phyloP scores from a whole-genome alignment of 2,329 filamentous ascomycete species.

The Penicillium sp. region DNA sequence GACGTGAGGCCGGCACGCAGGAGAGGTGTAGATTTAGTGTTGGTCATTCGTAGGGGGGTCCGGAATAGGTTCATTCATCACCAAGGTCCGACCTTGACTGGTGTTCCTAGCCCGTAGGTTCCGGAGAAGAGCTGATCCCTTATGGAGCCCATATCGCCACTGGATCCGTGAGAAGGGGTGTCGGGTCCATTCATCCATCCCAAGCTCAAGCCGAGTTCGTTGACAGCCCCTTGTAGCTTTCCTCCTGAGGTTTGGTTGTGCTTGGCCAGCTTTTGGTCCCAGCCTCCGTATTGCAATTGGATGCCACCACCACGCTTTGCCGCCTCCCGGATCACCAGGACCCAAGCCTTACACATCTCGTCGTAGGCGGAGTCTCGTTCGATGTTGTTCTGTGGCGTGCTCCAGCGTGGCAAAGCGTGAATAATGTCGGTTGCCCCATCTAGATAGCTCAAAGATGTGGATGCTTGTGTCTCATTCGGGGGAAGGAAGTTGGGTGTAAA shows the following conservation, averaged over 20 bases:
- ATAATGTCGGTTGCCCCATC: conserved; percentile 88
- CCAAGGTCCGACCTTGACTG: conserved; percentile 58
- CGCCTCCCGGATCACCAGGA: conserved; percentile 83
- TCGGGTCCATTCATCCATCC: conserved; percentile 69
- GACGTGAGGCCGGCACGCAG: conserved; percentile 11
- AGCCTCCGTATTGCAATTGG: conserved; percentile 81
- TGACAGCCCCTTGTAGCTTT: conserved; percentile 75
- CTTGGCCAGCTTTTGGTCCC: conserved; percentile 83
- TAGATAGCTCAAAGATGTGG: conserved; percentile 79
- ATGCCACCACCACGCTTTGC: conserved; percentile 90
- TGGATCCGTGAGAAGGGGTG: conserved; percentile 29
- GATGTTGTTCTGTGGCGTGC: conserved; percentile 80
- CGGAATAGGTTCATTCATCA: conserved; percentile 32
- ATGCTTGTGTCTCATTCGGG: conserved; percentile 81
- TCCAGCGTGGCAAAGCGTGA: conserved; percentile 87
- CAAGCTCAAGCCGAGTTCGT: conserved; percentile 70
- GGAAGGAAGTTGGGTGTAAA: conserved; percentile 96
- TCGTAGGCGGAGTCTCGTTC: conserved; percentile 96
- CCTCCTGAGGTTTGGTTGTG: conserved; percentile 87
- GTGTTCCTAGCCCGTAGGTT: conserved; percentile 55
- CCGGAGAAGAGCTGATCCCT: conserved; percentile 58
- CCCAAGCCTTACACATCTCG: conserved; percentile 92
- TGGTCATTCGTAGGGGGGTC: conserved; percentile 6
- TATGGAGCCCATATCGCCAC: conserved; percentile 48
- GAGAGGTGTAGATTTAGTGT: conserved; percentile 9